phyloP scores from a whole-genome alignment of 768 basidiomycete species.

The Boletus edulis region DNA sequence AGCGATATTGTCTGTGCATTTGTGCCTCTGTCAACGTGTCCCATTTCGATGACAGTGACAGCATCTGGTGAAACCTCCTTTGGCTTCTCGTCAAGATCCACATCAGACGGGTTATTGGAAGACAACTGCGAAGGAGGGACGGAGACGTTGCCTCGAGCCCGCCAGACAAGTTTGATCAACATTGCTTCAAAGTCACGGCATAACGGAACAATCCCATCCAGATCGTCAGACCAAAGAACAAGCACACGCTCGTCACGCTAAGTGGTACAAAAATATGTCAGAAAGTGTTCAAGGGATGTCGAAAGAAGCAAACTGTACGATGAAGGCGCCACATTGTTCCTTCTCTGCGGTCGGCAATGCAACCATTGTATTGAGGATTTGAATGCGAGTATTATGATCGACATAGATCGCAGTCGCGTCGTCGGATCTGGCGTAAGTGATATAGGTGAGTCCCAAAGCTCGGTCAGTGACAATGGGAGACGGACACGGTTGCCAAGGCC shows the following conservation, averaged over 20 bases:
- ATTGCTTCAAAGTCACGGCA: slow-evolving; percentile 71
- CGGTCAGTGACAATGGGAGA: slow-evolving; percentile 8
- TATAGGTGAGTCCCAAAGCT: neutral
- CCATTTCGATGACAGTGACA: slow-evolving; percentile 8
- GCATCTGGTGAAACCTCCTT: slow-evolving; percentile 20
- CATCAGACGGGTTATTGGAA: slow-evolving; percentile 49
- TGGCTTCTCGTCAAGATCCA: slow-evolving; percentile 53
- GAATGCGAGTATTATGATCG: slow-evolving; percentile 80
- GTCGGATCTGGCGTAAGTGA: slow-evolving; percentile 42
- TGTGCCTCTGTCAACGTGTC: neutral
- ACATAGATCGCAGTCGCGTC: slow-evolving; percentile 64
- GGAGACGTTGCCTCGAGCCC: slow-evolving; percentile 38
- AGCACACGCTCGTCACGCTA: slow-evolving; percentile 83
- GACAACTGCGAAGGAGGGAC: slow-evolving; percentile 36
- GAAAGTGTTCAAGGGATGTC: neutral
- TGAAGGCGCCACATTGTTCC: slow-evolving; percentile 88
- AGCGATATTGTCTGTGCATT: neutral
- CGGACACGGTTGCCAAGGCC: slow-evolving; percentile 67
- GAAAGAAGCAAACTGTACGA: slow-evolving; percentile 44
- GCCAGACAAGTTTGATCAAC: slow-evolving; percentile 82
- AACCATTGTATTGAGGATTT: slow-evolving; percentile 71
- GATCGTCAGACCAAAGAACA: slow-evolving; percentile 80
- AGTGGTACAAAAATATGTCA: slow-evolving; percentile 1
- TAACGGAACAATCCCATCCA: slow-evolving; percentile 77
- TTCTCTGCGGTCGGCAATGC: slow-evolving; percentile 78